Conservation (phyloP, 176 grass and related monocot genomes). For the barley (Hordeum vulgare) region MorexV3_pseudomolecules_assembly NC_058519.1:637090909-637091408, state of each 20-base stretch:
- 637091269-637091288: background rate
- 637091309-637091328: slow-evolving; percentile 14
- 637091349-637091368: background rate
- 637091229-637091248: background rate
- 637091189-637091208: background rate
- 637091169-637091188: background rate
- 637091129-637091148: background rate
- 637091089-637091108: too few species aligned
- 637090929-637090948: too few species aligned
- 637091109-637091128: too few species aligned
- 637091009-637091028: too few species aligned
- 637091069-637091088: too few species aligned
- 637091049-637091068: too few species aligned
- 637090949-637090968: too few species aligned
- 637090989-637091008: too few species aligned
- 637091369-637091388: background rate
- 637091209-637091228: background rate
- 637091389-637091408: background rate
- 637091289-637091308: background rate
- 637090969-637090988: too few species aligned
- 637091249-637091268: background rate
- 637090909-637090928: too few species aligned
- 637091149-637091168: background rate
- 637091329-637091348: background rate
- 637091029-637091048: too few species aligned